Percentiles rank a stretch among this genome's conserved stretches.
These are phyloP conservation scores for Tolypocladium tundrense DNA, from an alignment of 2,329 filamentous ascomycete genomes.

Conservation along the genomic window DNA sequence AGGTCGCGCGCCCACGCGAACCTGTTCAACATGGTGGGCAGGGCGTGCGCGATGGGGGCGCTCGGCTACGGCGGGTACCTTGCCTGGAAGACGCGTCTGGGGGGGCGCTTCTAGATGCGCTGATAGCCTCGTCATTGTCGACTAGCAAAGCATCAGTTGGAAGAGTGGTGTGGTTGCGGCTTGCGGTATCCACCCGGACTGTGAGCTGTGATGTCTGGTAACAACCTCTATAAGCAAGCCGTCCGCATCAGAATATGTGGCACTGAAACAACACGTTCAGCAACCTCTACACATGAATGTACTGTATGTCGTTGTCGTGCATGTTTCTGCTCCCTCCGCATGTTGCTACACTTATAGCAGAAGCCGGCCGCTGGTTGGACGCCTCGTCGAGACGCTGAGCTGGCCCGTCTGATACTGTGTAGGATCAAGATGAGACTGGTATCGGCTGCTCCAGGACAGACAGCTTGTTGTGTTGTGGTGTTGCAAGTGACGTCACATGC, in stretches of 20 bases:
- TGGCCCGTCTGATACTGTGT: no score
- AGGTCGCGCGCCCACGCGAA: constrained; percentile 14
- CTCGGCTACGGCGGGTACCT: constrained; percentile 19
- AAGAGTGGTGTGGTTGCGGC: not conserved
- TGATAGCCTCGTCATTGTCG: not conserved
- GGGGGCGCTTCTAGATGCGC: constrained; percentile 2
- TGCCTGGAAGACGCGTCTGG: constrained; percentile 17
- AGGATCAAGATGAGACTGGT: no score
- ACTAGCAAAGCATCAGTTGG: not conserved
- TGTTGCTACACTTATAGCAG: no score
- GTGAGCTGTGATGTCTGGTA: not conserved
- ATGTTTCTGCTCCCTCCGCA: no score
- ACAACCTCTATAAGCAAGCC: not conserved
- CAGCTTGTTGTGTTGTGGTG: no score
- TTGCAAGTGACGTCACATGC: no score
- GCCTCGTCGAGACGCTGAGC: no score
- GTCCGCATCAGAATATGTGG: not conserved
- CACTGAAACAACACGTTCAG: not conserved
- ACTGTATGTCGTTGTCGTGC: no score
- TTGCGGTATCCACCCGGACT: not conserved
- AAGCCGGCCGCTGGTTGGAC: no score
- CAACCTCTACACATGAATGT: no score
- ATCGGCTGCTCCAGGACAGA: no score
- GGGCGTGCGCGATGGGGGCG: constrained; percentile 12
- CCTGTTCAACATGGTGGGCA: constrained; percentile 12